Conservation (phyloP, 371 early-diverging fungal species). For the Neoconidiobolus thromboides region DNA sequence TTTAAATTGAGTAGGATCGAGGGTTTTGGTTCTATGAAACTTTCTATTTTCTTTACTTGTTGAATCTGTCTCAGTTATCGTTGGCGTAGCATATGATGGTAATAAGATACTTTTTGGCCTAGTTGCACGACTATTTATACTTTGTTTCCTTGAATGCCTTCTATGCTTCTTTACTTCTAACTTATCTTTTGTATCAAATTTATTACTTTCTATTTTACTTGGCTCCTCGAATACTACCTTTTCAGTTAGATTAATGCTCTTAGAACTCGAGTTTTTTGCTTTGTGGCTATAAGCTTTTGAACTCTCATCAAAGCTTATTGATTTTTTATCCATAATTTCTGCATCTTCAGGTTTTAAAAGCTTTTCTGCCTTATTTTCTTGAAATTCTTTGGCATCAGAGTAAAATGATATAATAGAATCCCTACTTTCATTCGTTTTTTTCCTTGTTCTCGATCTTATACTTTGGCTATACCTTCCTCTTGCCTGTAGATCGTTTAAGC, state of each 20-base stretch:
- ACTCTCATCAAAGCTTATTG: not conserved
- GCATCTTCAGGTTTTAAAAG: too few relatives aligned
- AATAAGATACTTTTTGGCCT: constrained; percentile 1
- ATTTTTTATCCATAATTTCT: too few relatives aligned
- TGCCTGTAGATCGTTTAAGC: not conserved
- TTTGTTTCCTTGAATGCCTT: not conserved
- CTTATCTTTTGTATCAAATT: not conserved
- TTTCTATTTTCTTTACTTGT: too few relatives aligned
- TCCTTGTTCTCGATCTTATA: not conserved
- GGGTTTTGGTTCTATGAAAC: too few relatives aligned
- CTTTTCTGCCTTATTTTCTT: not conserved
- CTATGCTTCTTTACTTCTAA: not conserved
- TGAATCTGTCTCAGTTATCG: not conserved
- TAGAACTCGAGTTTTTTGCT: not conserved
- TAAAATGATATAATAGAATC: not conserved
- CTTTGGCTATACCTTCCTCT: constrained; percentile 5
- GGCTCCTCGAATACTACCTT: too few relatives aligned
- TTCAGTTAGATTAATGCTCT: not conserved
- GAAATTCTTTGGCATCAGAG: not conserved
- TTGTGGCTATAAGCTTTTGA: not conserved
- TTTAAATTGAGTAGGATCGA: too few relatives aligned
- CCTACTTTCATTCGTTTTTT: not conserved
- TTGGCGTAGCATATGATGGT: constrained; percentile 6
- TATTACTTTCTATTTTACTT: too few relatives aligned
- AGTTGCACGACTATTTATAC: not conserved